phyloP scores from a whole-genome alignment of 192 early-diverging fungal genomes.

The Jimgerdemannia flammicorona region DNA sequence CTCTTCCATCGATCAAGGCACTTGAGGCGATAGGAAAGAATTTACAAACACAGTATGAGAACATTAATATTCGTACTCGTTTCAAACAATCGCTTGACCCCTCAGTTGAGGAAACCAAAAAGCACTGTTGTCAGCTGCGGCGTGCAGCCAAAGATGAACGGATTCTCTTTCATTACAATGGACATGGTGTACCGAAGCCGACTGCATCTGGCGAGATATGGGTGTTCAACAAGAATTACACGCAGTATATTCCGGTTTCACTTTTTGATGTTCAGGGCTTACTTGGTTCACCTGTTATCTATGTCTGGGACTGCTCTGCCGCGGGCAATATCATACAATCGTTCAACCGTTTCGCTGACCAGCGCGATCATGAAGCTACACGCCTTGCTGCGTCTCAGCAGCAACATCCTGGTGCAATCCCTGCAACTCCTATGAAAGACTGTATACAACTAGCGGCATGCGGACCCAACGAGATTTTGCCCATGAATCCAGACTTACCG shows the following conservation, averaged over 20 bases:
- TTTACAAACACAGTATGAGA: conserved; percentile 91
- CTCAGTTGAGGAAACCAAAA: conserved; percentile 90
- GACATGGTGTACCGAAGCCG: conserved; percentile 96
- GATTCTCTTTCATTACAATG: conserved; percentile 97
- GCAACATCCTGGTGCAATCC: conserved; percentile 38
- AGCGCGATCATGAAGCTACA: conserved; percentile 72
- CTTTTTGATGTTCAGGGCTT: conserved; percentile 89
- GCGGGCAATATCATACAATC: conserved; percentile 89
- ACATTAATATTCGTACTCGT: conserved; percentile 77
- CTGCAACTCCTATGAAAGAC: conserved; percentile 50
- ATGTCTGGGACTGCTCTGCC: conserved; percentile 94
- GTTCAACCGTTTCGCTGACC: conserved; percentile 85
- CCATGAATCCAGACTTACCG: conserved; percentile 90
- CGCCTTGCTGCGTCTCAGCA: conserved; percentile 28
- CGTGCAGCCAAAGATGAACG: conserved; percentile 90
- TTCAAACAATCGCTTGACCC: conserved; percentile 88
- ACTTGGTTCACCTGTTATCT: conserved; percentile 94
- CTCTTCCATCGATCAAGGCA: conserved; percentile 71
- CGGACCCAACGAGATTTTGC: conserved; percentile 77
- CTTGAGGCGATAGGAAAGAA: conserved; percentile 86
- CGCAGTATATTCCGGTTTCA: conserved; percentile 96
- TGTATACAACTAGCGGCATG: conserved; percentile 96
- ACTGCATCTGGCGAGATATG: conserved; percentile 94
- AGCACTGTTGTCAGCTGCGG: conserved; percentile 77
- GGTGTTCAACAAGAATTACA: conserved; percentile 98